Evolutionary conservation across 1,284 basidiomycete genomes (phyloP).

Genomic region (Polyporus tsugae): DNA sequence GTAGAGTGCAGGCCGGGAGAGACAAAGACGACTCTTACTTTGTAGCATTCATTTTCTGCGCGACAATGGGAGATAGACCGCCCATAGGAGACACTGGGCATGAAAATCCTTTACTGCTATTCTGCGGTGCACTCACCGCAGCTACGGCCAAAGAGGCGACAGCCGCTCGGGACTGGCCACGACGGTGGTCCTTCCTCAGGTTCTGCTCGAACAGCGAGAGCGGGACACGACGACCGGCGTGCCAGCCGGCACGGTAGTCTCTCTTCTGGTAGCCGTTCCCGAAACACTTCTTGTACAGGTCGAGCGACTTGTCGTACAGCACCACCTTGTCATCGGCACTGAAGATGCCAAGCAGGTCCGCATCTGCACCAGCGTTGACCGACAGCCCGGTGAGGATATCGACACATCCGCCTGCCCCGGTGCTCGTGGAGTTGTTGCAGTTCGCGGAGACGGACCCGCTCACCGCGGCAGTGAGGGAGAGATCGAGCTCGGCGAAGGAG

Average conservation of each 20-base stretch:
- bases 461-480: constrained; percentile 31
- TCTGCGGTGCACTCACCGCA: background rate
- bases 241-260: background rate
- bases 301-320: constrained; percentile 2
- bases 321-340: background rate
- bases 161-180: background rate
- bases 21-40: background rate
- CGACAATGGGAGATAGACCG: background rate
- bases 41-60: background rate
- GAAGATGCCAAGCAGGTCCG: constrained; percentile 1
- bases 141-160: background rate
- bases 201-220: background rate
- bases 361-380: constrained; percentile 6
- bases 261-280: background rate
- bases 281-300: constrained; percentile 16
- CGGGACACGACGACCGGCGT: background rate
- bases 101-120: background rate
- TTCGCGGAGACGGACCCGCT: constrained; percentile 23
- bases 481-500: constrained; percentile 47
- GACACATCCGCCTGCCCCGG: constrained; percentile 20
- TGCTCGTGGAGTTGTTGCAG: background rate
- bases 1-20: too few relatives aligned
- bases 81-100: background rate
- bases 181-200: background rate
- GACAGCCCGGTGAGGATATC: constrained; percentile 5